Percentiles rank a stretch among this genome's conserved stretches.
phyloP scores from a whole-genome alignment of 75 land plant genomes.

The Picea sitchensis region DNA sequence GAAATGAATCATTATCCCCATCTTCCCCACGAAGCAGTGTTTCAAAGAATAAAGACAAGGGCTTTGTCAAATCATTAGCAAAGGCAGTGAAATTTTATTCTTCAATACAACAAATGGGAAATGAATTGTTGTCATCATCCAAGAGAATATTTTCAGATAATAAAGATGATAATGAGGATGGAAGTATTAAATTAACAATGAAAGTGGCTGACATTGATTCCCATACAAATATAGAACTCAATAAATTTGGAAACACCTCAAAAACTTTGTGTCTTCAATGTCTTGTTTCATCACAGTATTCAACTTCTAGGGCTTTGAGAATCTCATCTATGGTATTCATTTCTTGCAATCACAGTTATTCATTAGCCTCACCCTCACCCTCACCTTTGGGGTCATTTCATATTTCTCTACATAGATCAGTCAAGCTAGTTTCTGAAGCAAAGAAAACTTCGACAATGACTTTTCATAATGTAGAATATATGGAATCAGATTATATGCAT shows the following conservation, averaged over 20 bases:
- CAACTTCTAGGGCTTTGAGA: constrained; percentile 26
- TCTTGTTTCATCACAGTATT: constrained; percentile 16
- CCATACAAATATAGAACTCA: background rate
- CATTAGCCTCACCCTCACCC: constrained; percentile 32
- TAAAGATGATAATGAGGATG: no score
- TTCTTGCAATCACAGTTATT: constrained; percentile 30
- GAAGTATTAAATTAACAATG: no score
- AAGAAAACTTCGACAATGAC: constrained; percentile 31
- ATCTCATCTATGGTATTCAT: constrained; percentile 34
- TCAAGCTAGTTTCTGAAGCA: constrained; percentile 7
- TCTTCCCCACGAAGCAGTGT: background rate
- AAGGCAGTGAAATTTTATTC: no score
- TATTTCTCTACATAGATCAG: constrained; percentile 2
- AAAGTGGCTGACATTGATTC: no score
- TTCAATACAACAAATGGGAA: no score
- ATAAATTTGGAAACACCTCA: background rate
- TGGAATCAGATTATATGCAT: constrained; percentile 7
- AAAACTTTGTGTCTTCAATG: constrained; percentile 7
- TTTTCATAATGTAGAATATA: constrained; percentile 30
- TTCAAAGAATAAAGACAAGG: background rate
- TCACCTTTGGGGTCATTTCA: constrained; percentile 12
- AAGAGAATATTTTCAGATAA: no score
- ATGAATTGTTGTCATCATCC: no score
- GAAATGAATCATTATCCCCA: background rate
- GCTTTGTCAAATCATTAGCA: background rate